A percentile compares a stretch with the other conserved stretches of the same genome.
Conservation (phyloP, 1,139 yeast species). For the Nakaseomyces sp. region DNA sequence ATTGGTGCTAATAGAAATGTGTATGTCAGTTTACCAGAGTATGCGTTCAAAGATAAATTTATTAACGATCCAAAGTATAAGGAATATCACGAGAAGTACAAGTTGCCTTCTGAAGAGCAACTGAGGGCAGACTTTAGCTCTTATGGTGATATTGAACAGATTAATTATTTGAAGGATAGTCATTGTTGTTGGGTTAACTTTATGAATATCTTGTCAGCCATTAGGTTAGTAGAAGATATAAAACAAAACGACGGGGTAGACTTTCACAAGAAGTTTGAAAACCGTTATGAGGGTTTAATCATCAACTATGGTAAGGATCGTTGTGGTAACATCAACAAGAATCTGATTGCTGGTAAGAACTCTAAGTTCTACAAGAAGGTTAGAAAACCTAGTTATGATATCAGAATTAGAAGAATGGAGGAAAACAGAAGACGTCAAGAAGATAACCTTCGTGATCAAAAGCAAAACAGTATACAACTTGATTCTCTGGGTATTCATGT, state of each 20-base stretch:
- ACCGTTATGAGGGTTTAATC: conserved; percentile 48
- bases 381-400: conserved; percentile 26
- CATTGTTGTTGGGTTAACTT: conserved; percentile 78
- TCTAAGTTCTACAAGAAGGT: conserved; percentile 38
- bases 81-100: conserved; percentile 20
- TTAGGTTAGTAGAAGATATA: conserved; percentile 62
- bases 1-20: conserved; percentile 79
- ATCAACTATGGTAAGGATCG: conserved; percentile 75
- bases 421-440: conserved; percentile 25
- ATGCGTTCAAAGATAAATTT: conserved; percentile 31
- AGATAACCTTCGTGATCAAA: conserved; percentile 9
- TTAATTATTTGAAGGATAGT: conserved; percentile 63
- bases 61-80: conserved; percentile 28
- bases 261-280: conserved; percentile 36
- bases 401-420: conserved; percentile 22
- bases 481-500: conserved; percentile 24
- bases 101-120: conserved; percentile 41
- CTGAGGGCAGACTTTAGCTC: conserved; percentile 56
- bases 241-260: conserved; percentile 23
- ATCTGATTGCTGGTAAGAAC: conserved; percentile 26
- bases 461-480: conserved; percentile 12
- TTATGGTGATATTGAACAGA: conserved; percentile 77
- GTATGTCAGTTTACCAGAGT: conserved; percentile 55
- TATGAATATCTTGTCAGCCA: conserved; percentile 66
- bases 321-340: conserved; percentile 57